Evolutionary conservation across 805 yeast species (phyloP), one percentile per base, ranked within the genome.

Genomic region (Komagataella phaffii): DNA sequence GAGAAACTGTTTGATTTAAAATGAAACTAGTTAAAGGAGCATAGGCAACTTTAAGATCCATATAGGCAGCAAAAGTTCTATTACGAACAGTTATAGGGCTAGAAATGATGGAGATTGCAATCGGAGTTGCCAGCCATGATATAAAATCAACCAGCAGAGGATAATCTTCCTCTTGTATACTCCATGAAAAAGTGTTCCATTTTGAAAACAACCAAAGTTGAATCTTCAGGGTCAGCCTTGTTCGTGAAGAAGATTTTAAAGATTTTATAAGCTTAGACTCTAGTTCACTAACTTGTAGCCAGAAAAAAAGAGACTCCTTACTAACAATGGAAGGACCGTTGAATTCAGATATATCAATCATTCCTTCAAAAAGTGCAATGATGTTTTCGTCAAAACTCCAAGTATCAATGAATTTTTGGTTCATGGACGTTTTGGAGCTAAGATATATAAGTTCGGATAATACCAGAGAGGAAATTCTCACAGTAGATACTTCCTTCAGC

Each of bases 311-410:
- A 3, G 84, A 66, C 49, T 73, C 77, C 46, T 73, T 65, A 48
- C 73, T 68, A 1, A 81, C 50, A 1, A 55, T 21, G 1, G 64
- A 59, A 2, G 93, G 91, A 0, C 91, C 91, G 60, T 75, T 77
- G 0, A 81, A 66, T 47, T 78, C 83, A 0, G 85, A 66, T 5
- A 76, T 59, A 44, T 81, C 84, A 48, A 76, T 64, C 1, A 80
- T 50, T 24, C 74, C 75, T 46, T 74, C 75, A 36, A 81, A 61
- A 7, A 80, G 40, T 3, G n/a, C 40, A 30, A 10, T 30, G 40
- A 30, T 30, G 14, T 14, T 30, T 30, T 30, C 40, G 10, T 10
- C 40, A 8, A 30, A 30, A 14, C 40, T 30, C 40, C 40, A 30
- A 2, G 5, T 30, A 30, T 30, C 7, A 6, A 18, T 45, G 23